phyloP scores from a whole-genome alignment of 805 yeast species.

The Peterozyma xylosa region DNA sequence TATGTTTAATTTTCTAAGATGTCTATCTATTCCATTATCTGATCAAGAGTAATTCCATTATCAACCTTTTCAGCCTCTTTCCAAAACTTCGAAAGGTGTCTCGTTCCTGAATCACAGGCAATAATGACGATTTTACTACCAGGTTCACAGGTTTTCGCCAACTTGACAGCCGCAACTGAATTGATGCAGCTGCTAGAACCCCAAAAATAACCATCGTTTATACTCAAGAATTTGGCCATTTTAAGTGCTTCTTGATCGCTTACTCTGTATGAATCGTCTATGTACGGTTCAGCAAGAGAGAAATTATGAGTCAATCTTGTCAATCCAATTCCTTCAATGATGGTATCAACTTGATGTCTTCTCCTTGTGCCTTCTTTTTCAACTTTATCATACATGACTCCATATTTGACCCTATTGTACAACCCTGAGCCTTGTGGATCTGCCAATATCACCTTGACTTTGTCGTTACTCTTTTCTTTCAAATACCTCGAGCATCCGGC shows the following conservation, averaged over 20 bases:
- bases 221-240: constrained; percentile 82
- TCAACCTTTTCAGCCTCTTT: constrained; percentile 45
- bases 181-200: constrained; percentile 94
- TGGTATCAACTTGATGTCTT: constrained; percentile 92
- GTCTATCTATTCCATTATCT: constrained; percentile 20
- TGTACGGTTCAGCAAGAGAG: constrained; percentile 54
- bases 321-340: constrained; percentile 90
- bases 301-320: constrained; percentile 84
- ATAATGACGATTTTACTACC: constrained; percentile 74
- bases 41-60: constrained; percentile 27
- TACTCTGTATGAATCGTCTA: constrained; percentile 78
- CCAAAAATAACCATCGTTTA: constrained; percentile 81
- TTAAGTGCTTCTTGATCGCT: constrained; percentile 71
- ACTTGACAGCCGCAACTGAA: constrained; percentile 78
- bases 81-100: constrained; percentile 94
- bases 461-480: constrained; percentile 35
- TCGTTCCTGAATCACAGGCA: constrained; percentile 86
- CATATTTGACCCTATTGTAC: constrained; percentile 74
- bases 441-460: constrained; percentile 57
- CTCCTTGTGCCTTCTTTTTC: constrained; percentile 92
- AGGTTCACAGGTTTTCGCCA: constrained; percentile 40
- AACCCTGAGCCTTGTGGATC: constrained; percentile 97
- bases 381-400: constrained; percentile 87
- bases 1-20: too few relatives aligned
- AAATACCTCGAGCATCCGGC: constrained; percentile 82